Conservation (phyloP, 129 eudicot genomes). For the Kitagawia praeruptora region DNA sequence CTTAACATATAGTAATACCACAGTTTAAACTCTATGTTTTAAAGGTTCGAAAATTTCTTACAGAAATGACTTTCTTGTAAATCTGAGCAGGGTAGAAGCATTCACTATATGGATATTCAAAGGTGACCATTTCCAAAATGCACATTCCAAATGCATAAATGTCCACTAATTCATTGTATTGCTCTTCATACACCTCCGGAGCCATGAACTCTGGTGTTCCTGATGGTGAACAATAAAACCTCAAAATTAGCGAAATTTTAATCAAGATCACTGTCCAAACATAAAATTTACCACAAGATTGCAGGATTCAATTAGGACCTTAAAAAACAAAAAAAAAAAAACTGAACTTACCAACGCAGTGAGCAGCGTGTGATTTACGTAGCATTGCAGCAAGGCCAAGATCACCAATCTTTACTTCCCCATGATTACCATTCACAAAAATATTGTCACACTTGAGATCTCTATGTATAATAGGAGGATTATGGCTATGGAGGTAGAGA, state of each 20-base stretch:
- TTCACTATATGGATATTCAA: slow-evolving; percentile 85
- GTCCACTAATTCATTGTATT: slow-evolving; percentile 78
- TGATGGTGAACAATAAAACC: slow-evolving; percentile 12
- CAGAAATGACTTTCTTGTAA: slow-evolving; percentile 85
- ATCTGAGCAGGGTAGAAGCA: slow-evolving; percentile 90
- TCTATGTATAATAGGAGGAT: slow-evolving; percentile 58
- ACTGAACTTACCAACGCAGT: slow-evolving; percentile 59
- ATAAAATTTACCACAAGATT: not conserved
- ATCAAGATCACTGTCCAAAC: not conserved
- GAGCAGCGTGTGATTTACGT: slow-evolving; percentile 71
- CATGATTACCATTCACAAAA: slow-evolving; percentile 79
- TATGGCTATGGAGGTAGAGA: slow-evolving; percentile 66
- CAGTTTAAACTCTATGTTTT: not conserved
- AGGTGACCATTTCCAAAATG: slow-evolving; percentile 85
- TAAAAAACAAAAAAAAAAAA: not conserved
- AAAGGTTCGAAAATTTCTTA: slow-evolving; percentile 16
- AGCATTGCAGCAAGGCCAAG: slow-evolving; percentile 87
- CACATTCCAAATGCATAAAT: slow-evolving; percentile 97
- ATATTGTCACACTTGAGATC: slow-evolving; percentile 87
- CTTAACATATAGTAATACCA: not conserved
- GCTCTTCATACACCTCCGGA: slow-evolving; percentile 82
- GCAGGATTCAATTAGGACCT: not conserved
- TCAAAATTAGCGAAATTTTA: not conserved
- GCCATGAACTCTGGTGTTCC: slow-evolving; percentile 98
- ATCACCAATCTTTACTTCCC: slow-evolving; percentile 89